Base-by-base conservation (phyloP, 2,329 filamentous ascomycete genomes). In the Paracoccidioides lutzii region DNA sequence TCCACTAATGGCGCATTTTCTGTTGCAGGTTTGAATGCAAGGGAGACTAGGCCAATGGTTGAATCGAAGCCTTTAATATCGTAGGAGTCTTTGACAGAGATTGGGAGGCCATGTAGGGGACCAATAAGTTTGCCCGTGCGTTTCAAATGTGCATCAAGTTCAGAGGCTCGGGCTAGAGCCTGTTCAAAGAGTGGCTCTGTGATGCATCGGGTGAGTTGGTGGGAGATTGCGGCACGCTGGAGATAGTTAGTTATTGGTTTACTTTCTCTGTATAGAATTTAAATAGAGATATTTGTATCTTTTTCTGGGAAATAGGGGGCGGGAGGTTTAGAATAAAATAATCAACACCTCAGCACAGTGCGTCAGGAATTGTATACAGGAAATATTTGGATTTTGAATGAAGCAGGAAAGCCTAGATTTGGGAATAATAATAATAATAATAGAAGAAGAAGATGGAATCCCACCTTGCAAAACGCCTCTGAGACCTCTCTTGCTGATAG, bases 101-200 rank as follows among this genome's bases (percentile, higher is more conserved):
- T 72, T 0, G 82, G 81, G 0, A 85, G 70, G 5, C 82, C 82
- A 62, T 85, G 81, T 0, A 86, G 71, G 1, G 82, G 81, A 0
- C 82, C 82, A 2, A 79, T 63, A 0, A 76, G 69, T 50, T 65
- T 68, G 0, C 70, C 71, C 30, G 68, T 70, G 42, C 59, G 65
- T n/a, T 58, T 55, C 22, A 72, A 57, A 58, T 79, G 70, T 0
- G 67, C 65, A 55, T 81, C 79, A 0, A 81, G 71, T 28, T 71
- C 61, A n/a, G 68, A 64, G 0, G 78, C 78, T 10, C 71, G 70
- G n/a, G 69, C 56, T 0, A 81, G 42, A 0, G 80, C 80, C 7
- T 71, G 62, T 2, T 73, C 68, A 60, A 79, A 78, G 48, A 80
- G 73, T 33, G 76, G 75, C 55, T 82, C 78, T 0, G 75, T 76